Percentiles rank a stretch among this genome's conserved stretches.
phyloP scores from a whole-genome alignment of 192 early-diverging fungal genomes.

The Backusella tarrabulga region DNA sequence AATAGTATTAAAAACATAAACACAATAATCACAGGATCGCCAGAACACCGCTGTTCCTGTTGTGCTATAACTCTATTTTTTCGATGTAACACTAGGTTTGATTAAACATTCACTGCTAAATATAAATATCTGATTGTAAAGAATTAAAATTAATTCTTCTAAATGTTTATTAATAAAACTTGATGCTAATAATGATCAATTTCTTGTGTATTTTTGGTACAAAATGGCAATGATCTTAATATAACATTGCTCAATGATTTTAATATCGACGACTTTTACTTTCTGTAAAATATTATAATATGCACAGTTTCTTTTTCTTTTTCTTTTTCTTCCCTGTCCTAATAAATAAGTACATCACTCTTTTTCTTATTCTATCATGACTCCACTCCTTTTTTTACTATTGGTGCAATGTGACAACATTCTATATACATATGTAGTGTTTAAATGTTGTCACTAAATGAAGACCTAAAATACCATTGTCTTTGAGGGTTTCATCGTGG shows the following conservation, averaged over 20 bases:
- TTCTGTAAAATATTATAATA: neutral
- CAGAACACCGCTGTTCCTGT: neutral
- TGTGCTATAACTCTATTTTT: neutral
- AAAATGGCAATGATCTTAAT: neutral
- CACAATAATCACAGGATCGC: neutral
- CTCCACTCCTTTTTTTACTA: neutral
- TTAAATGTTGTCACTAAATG: neutral
- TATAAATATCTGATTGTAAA: neutral
- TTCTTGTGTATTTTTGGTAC: neutral
- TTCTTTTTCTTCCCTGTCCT: too few species aligned
- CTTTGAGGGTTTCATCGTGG: neutral
- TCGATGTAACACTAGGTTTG: neutral
- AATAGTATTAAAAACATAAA: neutral
- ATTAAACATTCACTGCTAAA: neutral
- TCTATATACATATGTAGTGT: too few species aligned
- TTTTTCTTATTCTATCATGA: neutral
- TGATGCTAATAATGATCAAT: neutral
- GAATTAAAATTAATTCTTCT: too few species aligned
- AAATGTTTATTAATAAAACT: too few species aligned
- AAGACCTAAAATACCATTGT: neutral
- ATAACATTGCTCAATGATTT: neutral
- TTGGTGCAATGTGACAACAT: neutral
- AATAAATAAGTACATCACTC: too few species aligned
- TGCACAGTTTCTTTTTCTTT: too few species aligned
- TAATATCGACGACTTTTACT: neutral